Evolutionary conservation across 2,329 filamentous ascomycete species (phyloP).

Genomic region (Hypoxylon sp.): DNA sequence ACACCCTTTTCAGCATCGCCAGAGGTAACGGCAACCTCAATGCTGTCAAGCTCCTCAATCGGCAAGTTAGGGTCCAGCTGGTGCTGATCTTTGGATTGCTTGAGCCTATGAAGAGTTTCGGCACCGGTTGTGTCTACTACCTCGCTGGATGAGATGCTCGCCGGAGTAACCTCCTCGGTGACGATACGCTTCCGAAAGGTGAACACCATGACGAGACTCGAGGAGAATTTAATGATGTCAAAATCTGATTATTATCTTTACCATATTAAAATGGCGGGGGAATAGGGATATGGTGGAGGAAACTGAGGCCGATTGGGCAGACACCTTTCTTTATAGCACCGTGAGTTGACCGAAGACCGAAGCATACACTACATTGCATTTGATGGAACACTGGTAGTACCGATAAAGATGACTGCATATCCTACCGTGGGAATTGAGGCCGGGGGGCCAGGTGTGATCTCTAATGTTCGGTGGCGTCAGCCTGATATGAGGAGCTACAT

Average conservation of each 20-base stretch:
- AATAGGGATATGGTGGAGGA: conserved; percentile 6
- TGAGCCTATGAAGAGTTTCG: conserved; percentile 41
- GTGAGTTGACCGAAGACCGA: conserved; percentile 10
- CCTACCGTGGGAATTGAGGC: conserved; percentile 1
- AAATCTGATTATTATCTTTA: conserved; percentile 3
- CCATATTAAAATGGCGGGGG: neutral
- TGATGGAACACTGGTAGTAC: conserved; percentile 4
- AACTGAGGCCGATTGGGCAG: conserved; percentile 19
- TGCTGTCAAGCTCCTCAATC: conserved; percentile 59
- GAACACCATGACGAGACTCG: conserved; percentile 36
- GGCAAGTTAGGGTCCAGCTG: conserved; percentile 66
- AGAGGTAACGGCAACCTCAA: conserved; percentile 57
- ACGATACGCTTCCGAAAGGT: conserved; percentile 39
- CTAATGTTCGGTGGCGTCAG: conserved; percentile 3
- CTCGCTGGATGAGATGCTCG: conserved; percentile 34
- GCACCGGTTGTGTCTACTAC: conserved; percentile 30
- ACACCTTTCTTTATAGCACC: conserved; percentile 21
- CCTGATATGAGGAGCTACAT: conserved; percentile 10
- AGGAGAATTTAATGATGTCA: conserved; percentile 8
- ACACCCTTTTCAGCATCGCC: conserved; percentile 56
- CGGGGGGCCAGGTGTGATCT: conserved; percentile 11
- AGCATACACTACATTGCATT: neutral
- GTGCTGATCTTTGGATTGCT: conserved; percentile 59
- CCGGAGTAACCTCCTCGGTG: conserved; percentile 30
- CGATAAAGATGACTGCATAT: conserved; percentile 1